phyloP scores from a whole-genome alignment of 768 basidiomycete species.

The Rubroboletus satanas region DNA sequence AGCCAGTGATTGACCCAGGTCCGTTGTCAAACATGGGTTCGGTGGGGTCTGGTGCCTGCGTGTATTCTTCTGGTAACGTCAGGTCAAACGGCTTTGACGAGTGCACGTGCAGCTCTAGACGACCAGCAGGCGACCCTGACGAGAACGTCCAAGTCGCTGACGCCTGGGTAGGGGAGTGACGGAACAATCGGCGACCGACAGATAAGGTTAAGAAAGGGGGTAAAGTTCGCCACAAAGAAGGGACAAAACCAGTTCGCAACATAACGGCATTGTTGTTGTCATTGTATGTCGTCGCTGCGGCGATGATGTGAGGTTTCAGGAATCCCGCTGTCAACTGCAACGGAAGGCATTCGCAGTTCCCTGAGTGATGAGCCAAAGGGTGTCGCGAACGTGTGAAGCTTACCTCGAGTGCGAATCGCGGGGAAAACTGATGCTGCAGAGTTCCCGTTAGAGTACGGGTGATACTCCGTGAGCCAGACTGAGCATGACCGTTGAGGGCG shows the following conservation, averaged over 20 bases:
- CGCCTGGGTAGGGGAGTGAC: slow-evolving; percentile 44
- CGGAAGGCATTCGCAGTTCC: slow-evolving; percentile 13
- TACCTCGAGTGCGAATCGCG: slow-evolving; percentile 51
- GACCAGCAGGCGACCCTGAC: slow-evolving; percentile 21
- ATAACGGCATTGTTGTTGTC: slow-evolving; percentile 44
- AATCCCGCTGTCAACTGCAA: slow-evolving; percentile 39
- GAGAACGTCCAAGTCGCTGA: slow-evolving; percentile 33
- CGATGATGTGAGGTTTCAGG: slow-evolving; percentile 39
- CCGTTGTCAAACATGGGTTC: slow-evolving; percentile 26
- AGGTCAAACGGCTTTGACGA: slow-evolving; percentile 42
- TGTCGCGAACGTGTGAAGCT: slow-evolving; percentile 16
- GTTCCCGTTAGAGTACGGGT: slow-evolving; percentile 59
- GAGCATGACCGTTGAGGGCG: slow-evolving; percentile 38
- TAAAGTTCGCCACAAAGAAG: slow-evolving; percentile 28
- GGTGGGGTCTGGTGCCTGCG: slow-evolving; percentile 17
- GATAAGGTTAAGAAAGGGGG: slow-evolving; percentile 44
- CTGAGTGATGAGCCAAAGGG: slow-evolving; percentile 7
- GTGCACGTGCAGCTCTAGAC: slow-evolving; percentile 40
- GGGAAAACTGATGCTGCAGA: slow-evolving; percentile 72
- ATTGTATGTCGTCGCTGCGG: slow-evolving; percentile 45
- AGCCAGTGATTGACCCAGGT: slow-evolving; percentile 49
- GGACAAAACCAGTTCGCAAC: slow-evolving; percentile 37
- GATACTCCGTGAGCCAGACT: slow-evolving; percentile 17
- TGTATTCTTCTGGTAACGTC: slow-evolving; percentile 23
- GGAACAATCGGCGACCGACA: slow-evolving; percentile 50